phyloP scores from a whole-genome alignment of 2,329 filamentous ascomycete species.

The Sporothrix dimorphospora region DNA sequence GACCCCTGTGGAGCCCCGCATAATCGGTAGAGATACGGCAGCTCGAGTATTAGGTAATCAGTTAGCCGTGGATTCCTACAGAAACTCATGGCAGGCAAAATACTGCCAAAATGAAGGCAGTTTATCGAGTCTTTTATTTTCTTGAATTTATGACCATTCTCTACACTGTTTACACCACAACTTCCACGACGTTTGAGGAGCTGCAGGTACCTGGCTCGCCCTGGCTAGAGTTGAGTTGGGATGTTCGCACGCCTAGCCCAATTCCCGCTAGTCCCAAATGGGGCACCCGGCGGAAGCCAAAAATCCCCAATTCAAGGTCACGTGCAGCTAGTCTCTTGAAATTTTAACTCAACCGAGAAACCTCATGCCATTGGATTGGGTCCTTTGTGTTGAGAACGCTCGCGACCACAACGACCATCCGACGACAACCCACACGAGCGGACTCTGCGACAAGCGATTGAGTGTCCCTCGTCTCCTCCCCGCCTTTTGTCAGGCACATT shows the following conservation, averaged over 20 bases:
- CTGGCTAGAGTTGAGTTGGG: neutral
- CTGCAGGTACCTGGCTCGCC: neutral
- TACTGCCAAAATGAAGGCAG: too few relatives aligned
- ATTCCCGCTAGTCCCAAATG: neutral
- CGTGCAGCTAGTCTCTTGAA: constrained; percentile 19
- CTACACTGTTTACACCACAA: too few relatives aligned
- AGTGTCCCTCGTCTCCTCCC: neutral
- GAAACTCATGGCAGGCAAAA: neutral
- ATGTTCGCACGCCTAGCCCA: neutral
- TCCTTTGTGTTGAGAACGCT: neutral
- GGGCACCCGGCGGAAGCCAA: neutral
- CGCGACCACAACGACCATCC: constrained; percentile 6
- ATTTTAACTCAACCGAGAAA: constrained; percentile 8
- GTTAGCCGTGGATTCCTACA: too few relatives aligned
- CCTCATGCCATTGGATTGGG: constrained; percentile 2
- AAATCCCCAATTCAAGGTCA: neutral
- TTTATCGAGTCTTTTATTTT: too few relatives aligned
- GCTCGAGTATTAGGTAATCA: constrained; percentile 12
- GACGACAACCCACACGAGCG: neutral
- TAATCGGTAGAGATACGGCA: neutral
- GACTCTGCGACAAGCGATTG: neutral
- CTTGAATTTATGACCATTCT: too few relatives aligned
- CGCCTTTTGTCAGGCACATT: neutral
- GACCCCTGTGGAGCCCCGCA: constrained; percentile 8
- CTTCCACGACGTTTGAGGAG: neutral